Percentiles rank a stretch among this genome's conserved stretches.
phyloP scores from a whole-genome alignment of 2,329 filamentous ascomycete genomes.

The Zopfia rhizophila region DNA sequence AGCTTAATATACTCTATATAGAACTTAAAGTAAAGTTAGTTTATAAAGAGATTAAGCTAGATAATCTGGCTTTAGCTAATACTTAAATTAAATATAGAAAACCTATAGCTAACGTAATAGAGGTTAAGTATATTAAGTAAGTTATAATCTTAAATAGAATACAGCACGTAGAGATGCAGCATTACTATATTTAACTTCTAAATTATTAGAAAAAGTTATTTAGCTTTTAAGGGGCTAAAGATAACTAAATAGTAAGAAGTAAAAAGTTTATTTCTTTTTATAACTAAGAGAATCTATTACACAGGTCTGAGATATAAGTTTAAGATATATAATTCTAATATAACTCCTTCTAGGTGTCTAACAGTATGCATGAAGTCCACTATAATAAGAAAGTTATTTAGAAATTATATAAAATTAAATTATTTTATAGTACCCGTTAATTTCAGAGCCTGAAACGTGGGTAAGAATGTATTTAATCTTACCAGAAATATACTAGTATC shows the following conservation, averaged over 20 bases:
- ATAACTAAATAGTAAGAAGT: conserved; percentile 56
- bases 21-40: conserved; percentile 70
- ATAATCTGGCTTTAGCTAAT: conserved; percentile 46
- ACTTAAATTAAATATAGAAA: conserved; percentile 2
- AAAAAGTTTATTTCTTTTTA: neutral
- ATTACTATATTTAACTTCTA: conserved; percentile 42
- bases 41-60: conserved; percentile 73
- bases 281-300: conserved; percentile 62
- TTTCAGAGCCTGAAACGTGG: conserved; percentile 59
- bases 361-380: conserved; percentile 64
- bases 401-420: conserved; percentile 52
- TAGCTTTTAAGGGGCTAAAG: conserved; percentile 70
- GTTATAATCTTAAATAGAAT: conserved; percentile 50
- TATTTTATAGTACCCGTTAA: conserved; percentile 53
- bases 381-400: conserved; percentile 58
- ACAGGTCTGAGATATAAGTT: conserved; percentile 65
- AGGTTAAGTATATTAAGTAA: conserved; percentile 60
- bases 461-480: conserved; percentile 49
- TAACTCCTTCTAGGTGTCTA: conserved; percentile 18
- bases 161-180: conserved; percentile 65
- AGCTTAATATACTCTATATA: conserved; percentile 65
- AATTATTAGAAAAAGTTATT: conserved; percentile 60
- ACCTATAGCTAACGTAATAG: conserved; percentile 48
- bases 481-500: conserved; percentile 43
- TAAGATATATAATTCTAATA: conserved; percentile 15